These are phyloP conservation scores for Crithidia acanthocephali DNA, from an alignment of 208 protist species.

Conservation along the genomic window DNA sequence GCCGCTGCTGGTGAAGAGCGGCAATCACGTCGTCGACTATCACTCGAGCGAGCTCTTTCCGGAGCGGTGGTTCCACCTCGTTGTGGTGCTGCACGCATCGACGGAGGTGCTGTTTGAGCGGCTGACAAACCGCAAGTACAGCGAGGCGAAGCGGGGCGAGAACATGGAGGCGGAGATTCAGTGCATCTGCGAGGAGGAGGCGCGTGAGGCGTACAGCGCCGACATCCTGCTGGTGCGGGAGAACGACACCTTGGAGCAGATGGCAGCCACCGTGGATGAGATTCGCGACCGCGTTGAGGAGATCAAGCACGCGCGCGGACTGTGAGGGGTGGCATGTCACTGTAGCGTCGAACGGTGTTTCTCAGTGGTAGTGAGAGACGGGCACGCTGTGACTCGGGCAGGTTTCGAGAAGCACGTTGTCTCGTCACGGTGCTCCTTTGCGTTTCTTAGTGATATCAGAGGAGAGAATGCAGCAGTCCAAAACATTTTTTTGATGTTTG, in stretches of 20 bases:
- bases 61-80: slow-evolving; percentile 97
- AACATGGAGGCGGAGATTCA: slow-evolving; percentile 99
- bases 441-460: no score
- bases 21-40: slow-evolving; percentile 96
- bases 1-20: slow-evolving; percentile 86
- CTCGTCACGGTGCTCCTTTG: no score
- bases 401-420: no score
- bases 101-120: slow-evolving; percentile 94
- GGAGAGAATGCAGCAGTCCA: no score
- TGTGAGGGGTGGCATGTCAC: no score
- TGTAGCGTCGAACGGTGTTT: no score
- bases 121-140: slow-evolving; percentile 92
- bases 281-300: slow-evolving; percentile 66
- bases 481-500: no score
- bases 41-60: slow-evolving; percentile 98
- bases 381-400: no score
- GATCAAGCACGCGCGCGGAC: slow-evolving; percentile 39
- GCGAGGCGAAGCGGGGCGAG: slow-evolving; percentile 93
- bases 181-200: slow-evolving; percentile 96
- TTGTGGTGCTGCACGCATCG: slow-evolving; percentile 95
- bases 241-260: slow-evolving; percentile 95
- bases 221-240: slow-evolving; percentile 88
- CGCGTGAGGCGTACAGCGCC: slow-evolving; percentile 88
- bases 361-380: no score
- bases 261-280: slow-evolving; percentile 87